These are phyloP conservation scores for Podaxis sp. DNA, from an alignment of 768 basidiomycete genomes.

Conservation along the genomic window DNA sequence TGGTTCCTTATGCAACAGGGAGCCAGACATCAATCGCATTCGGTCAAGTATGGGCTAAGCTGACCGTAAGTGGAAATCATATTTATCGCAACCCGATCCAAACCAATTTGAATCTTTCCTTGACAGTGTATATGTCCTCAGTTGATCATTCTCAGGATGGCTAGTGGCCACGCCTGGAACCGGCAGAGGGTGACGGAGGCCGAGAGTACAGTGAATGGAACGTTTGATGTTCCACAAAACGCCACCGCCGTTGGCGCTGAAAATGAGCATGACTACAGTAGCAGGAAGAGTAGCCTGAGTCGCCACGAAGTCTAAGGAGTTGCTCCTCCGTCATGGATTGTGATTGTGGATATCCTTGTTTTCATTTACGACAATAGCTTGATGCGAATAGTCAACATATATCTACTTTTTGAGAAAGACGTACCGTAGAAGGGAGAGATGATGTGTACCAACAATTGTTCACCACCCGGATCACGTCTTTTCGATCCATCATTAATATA, in stretches of 20 bases:
- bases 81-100: background rate
- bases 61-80: conserved; percentile 31
- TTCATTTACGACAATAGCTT: too few species aligned
- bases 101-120: background rate
- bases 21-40: conserved; percentile 34
- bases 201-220: conserved; percentile 8
- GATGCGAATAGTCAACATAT: too few species aligned
- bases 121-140: conserved; percentile 18
- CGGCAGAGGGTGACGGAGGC: conserved; percentile 16
- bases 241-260: background rate
- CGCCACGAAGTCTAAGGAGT: background rate
- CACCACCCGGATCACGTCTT: too few species aligned
- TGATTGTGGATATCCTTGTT: too few species aligned
- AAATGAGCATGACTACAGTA: background rate
- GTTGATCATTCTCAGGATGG: conserved; percentile 17
- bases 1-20: conserved; percentile 36
- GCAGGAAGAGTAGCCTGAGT: conserved; percentile 9
- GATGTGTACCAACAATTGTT: too few species aligned
- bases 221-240: background rate
- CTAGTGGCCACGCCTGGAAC: conserved; percentile 14
- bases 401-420: too few species aligned
- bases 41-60: conserved; percentile 41
- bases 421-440: too few species aligned
- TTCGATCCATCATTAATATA: too few species aligned
- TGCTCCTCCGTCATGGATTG: background rate